Base-by-base conservation (phyloP, 768 basidiomycete species). In the button mushroom (Agaricus bisporus) region DNA sequence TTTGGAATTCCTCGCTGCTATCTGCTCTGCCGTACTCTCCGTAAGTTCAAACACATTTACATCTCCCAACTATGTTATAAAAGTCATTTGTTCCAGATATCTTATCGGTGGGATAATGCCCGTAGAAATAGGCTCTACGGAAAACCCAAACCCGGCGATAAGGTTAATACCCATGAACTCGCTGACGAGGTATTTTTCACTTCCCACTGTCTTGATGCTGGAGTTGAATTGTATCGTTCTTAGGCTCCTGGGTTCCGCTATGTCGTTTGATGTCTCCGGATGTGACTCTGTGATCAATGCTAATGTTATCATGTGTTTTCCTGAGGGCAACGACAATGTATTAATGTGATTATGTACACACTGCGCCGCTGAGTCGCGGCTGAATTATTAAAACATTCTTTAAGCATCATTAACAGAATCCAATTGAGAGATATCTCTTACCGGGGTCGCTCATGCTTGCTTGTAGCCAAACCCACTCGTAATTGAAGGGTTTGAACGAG, bases 201-300 rank as follows among this genome's bases (percentile, higher is more conserved):
- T 4, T 29, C 42, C 17, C 12, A 44, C 18, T 25, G 1, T n/a
- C n/a, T 15, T 55, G 28, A 11, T 39, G 38, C 14, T 39, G 15
- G 17, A 39, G 38, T 44, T n/a, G 15, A 41, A 7, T 12, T 18
- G 42, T n/a, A 17, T 3, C 20, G n/a, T 32, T 25, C 7, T 7
- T 29, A 85, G 84, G 81, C 84, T 0, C 78, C 79, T 3, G 69
- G 70, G 17, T 86, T 86, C 71, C 79, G 84, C 49, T 86, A 86
- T 55, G 60, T 79, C 3, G 65, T 67, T 48, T 76, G 52, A 67
- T 56, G 44, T 7, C 8, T 20, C 11, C 25, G 15, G 20, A 22
- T 22, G 22, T 22, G 22, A 22, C 22, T 22, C 22, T 1, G 22
- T 22, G 22, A 22, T 22, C 11, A 32, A 32, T 32, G 32, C 32